Percentiles rank a stretch among this genome's conserved stretches.
phyloP scores from a whole-genome alignment of 2,329 filamentous ascomycete species.

The Pseudogymnoascus sp. region DNA sequence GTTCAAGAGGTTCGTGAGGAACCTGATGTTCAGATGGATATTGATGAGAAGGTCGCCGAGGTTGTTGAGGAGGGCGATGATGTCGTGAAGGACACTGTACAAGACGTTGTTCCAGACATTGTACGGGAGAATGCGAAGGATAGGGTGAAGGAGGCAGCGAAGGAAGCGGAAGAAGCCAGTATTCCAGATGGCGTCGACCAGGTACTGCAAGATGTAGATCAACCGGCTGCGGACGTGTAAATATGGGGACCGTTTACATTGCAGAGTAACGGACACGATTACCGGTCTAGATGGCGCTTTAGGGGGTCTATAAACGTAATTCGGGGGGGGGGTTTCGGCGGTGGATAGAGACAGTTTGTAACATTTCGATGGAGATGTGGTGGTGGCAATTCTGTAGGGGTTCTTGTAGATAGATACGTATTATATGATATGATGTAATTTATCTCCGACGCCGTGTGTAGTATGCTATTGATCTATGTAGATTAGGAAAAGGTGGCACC shows the following conservation, averaged over 20 bases:
- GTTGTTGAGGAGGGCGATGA: neutral
- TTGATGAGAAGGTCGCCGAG: neutral
- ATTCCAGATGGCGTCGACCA: slow-evolving; percentile 7
- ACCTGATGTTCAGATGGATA: neutral
- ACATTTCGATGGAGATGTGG: neutral
- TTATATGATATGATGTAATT: slow-evolving; percentile 2
- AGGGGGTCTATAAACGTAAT: neutral
- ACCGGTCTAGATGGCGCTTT: neutral
- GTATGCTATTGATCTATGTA: neutral
- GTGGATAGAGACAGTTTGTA: neutral
- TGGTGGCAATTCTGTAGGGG: neutral
- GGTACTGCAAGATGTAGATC: slow-evolving; percentile 2
- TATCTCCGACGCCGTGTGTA: neutral
- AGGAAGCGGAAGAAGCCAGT: slow-evolving; percentile 43
- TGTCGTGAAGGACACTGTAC: neutral
- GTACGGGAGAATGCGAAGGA: slow-evolving; percentile 39
- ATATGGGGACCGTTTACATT: neutral
- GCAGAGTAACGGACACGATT: neutral
- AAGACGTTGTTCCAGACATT: slow-evolving; percentile 20
- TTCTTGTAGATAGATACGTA: slow-evolving; percentile 4
- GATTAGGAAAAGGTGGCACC: neutral
- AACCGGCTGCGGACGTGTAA: slow-evolving; percentile 7
- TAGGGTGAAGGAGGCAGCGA: slow-evolving; percentile 34
- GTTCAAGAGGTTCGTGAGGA: neutral
- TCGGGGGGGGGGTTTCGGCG: neutral